A percentile compares a stretch with the other conserved stretches of the same genome.
Evolutionary conservation across 129 eudicot genomes (phyloP).

Genomic region (Chrysanthemum seticuspe): DNA sequence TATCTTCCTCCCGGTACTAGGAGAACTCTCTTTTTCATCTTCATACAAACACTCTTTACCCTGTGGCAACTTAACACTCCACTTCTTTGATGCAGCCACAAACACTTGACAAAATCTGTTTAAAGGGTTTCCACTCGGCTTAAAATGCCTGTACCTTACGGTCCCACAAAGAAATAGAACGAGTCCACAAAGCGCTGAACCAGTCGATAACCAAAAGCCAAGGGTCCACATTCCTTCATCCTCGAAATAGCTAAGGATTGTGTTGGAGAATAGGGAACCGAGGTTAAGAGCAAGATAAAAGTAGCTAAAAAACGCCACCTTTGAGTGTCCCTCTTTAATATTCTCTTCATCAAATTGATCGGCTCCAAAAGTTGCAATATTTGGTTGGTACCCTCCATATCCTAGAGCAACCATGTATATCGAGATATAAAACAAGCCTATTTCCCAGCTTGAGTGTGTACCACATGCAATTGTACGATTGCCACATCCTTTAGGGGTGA

Average conservation of each 20-base stretch:
- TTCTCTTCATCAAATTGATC: constrained; percentile 91
- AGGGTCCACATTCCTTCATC: constrained; percentile 88
- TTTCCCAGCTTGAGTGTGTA: constrained; percentile 65
- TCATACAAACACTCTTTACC: constrained; percentile 54
- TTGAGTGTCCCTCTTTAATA: constrained; percentile 56
- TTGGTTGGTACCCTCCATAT: constrained; percentile 96
- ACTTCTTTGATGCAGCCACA: constrained; percentile 75
- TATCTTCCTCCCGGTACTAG: constrained; percentile 51
- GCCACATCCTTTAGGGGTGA: constrained; percentile 91
- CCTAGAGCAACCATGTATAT: constrained; percentile 89
- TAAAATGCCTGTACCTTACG: constrained; percentile 74
- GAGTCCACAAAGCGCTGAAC: constrained; percentile 65
- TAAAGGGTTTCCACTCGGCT: constrained; percentile 88
- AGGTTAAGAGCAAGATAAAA: constrained; percentile 87
- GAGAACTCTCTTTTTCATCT: constrained; percentile 40
- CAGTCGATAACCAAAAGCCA: constrained; percentile 86
- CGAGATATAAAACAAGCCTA: constrained; percentile 75
- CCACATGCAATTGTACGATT: constrained; percentile 51
- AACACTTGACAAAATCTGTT: constrained; percentile 82
- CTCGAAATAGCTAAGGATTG: constrained; percentile 75
- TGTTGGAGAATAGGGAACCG: constrained; percentile 86
- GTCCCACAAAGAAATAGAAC: constrained; percentile 76
- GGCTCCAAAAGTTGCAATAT: constrained; percentile 92
- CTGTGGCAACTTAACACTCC: constrained; percentile 45
- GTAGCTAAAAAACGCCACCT: constrained; percentile 87